These are phyloP conservation scores for Paramecium sexaurelia DNA, from an alignment of 73 alveolate genomes.

Conservation along the genomic window DNA sequence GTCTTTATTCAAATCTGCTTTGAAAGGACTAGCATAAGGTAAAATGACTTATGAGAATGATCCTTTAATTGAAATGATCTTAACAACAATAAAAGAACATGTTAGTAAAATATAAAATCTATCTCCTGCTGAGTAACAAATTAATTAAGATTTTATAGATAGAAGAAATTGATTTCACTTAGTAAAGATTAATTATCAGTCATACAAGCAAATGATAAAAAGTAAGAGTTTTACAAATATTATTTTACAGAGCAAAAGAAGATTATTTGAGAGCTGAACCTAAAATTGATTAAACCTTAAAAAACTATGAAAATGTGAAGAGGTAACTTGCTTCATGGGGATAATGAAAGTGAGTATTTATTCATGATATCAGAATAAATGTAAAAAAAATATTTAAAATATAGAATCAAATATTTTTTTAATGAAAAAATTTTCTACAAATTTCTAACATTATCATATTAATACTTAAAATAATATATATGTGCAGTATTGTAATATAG, in stretches of 20 bases:
- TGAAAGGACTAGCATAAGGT: constrained; percentile 62
- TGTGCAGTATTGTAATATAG: too few species aligned
- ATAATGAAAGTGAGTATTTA: constrained; percentile 13
- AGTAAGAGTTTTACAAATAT: background rate
- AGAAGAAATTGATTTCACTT: constrained; percentile 31
- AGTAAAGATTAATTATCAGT: constrained; percentile 12
- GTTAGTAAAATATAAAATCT: constrained; percentile 58
- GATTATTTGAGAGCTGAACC: constrained; percentile 45
- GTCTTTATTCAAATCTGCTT: constrained; percentile 54
- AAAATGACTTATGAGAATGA: constrained; percentile 64
- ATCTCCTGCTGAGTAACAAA: constrained; percentile 56
- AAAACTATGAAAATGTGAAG: constrained; percentile 31
- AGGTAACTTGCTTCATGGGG: constrained; percentile 40
- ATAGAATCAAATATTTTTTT: too few species aligned
- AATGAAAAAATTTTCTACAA: too few species aligned
- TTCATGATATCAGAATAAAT: background rate
- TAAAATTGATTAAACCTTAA: constrained; percentile 26
- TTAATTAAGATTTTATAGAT: background rate
- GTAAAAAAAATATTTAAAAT: background rate
- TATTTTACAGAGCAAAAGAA: background rate
- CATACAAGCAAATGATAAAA: background rate
- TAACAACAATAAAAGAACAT: constrained; percentile 47
- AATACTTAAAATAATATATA: too few species aligned
- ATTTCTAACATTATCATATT: too few species aligned
- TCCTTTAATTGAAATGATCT: constrained; percentile 59